Base-by-base conservation (phyloP, 768 basidiomycete species). In the Neoboletus magnificus region DNA sequence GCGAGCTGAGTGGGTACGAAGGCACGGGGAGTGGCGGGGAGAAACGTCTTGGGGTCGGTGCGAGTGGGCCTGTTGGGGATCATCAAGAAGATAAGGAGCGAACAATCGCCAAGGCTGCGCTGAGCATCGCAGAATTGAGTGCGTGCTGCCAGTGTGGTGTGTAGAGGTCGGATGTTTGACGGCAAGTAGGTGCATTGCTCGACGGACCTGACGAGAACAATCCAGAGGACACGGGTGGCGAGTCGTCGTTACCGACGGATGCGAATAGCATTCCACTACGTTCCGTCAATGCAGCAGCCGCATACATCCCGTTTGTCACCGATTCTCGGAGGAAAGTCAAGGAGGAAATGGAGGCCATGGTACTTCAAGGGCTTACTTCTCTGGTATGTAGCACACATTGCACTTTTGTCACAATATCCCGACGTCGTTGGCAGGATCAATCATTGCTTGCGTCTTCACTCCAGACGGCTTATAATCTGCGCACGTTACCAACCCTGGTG, bases 391-490 rank as follows among this genome's bases (percentile, higher is more conserved):
- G 15, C 48, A 18, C 41, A 42, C 29, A 12, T 41, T 25, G 12
- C 20, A 37, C 11, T 16, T n/a, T 37, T 8, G 37, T 29, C n/a
- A n/a, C 33, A 1, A 7, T 15, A 12, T 42, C 4, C 29, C 44
- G 46, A 60, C 13, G 13, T 20, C 20, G 18, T 52, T 37, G 59
- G 43, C 23, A 97, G 94, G 90, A 98, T 65, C 93, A 92, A 73
- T 84, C 93, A 2, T 73, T 96, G 18, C 80, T 99, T 1, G 93
- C 95, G 0, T 94, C 93, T 1, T 93, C 96, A 0, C 79, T 99
- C 13, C 97, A 98, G 77, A 98, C 93, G 1, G 94, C 96, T 5
- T 90, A 93, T 72, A 99, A 98, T 67, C 82, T 99, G 15, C 81
- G 88, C 29, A 82, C 91, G 16, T 78, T 99, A 12, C 91, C 96